These are phyloP conservation scores for Collariella sp. DNA, from an alignment of 495 filamentous ascomycete genomes.

Conservation along the genomic window DNA sequence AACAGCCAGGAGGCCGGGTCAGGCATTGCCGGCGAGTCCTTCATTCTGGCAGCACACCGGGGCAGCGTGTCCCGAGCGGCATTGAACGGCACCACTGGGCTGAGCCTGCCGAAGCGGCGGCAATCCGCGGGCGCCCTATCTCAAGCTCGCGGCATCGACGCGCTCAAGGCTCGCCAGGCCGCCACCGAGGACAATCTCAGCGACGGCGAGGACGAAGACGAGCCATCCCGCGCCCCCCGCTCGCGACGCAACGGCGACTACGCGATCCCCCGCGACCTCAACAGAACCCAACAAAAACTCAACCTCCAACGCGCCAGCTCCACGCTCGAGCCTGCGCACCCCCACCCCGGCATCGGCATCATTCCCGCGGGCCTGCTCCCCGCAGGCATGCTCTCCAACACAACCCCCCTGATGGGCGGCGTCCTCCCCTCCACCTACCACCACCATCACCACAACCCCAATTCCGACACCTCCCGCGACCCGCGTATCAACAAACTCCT, in stretches of 20 bases:
- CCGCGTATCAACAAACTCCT: conserved; percentile 49
- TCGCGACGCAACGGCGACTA: conserved; percentile 11
- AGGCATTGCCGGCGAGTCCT: conserved; percentile 22
- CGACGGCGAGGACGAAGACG: conserved; percentile 24
- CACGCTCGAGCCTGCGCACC: conserved; percentile 48
- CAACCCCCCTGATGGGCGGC: too few species aligned
- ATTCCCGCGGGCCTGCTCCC: conserved; percentile 27
- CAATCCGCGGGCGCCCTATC: conserved; percentile 22
- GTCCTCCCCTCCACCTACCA: too few species aligned
- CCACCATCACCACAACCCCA: too few species aligned
- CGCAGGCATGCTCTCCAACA: conserved; percentile 28
- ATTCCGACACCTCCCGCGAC: conserved; percentile 35
- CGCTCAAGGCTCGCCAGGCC: conserved; percentile 1
- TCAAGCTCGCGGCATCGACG: conserved; percentile 11
- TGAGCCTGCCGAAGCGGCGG: conserved; percentile 15
- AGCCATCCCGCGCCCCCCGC: not conserved
- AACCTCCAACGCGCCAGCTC: conserved; percentile 61
- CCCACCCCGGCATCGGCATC: conserved; percentile 27
- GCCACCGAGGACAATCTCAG: conserved; percentile 25
- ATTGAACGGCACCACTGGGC: conserved; percentile 9
- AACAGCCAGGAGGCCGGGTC: conserved; percentile 34
- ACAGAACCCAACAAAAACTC: conserved; percentile 62
- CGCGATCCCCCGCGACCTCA: conserved; percentile 42
- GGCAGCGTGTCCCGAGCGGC: conserved; percentile 11
- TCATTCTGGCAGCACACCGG: conserved; percentile 14